These are phyloP conservation scores for Vararia minispora DNA, from an alignment of 768 basidiomycete genomes.

Conservation along the genomic window DNA sequence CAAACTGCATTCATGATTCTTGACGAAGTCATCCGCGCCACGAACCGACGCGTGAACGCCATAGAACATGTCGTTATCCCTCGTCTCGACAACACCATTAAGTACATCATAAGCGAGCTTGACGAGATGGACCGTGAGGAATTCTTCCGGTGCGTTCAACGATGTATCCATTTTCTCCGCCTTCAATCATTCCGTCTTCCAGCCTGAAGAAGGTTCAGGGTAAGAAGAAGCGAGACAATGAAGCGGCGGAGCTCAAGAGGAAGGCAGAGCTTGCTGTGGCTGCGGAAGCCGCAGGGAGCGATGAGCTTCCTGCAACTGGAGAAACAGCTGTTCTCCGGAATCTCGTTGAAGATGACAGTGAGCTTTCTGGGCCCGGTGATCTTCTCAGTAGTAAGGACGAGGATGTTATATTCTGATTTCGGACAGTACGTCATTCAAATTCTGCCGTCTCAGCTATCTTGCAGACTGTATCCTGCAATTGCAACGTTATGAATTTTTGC, in stretches of 20 bases:
- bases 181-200: constrained; percentile 1
- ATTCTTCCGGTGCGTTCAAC: constrained; percentile 78
- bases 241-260: constrained; percentile 19
- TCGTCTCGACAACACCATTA: constrained; percentile 91
- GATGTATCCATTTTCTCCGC: not conserved
- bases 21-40: constrained; percentile 98
- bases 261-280: constrained; percentile 8
- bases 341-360: constrained; percentile 18
- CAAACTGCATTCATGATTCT: constrained; percentile 98
- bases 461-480: constrained; percentile 10
- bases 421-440: constrained; percentile 4
- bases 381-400: constrained; percentile 80
- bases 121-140: constrained; percentile 99
- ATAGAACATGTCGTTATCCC: constrained; percentile 98
- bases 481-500: not conserved
- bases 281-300: constrained; percentile 6
- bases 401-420: constrained; percentile 80
- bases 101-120: constrained; percentile 93
- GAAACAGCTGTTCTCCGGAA: constrained; percentile 1
- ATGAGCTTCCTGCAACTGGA: not conserved
- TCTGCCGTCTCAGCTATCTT: constrained; percentile 5
- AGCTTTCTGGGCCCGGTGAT: constrained; percentile 33
- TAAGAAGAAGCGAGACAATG: constrained; percentile 83
- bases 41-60: constrained; percentile 96
- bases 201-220: constrained; percentile 96